Conservation (phyloP, 768 basidiomycete genomes). For the Boletus sensibilis region DNA sequence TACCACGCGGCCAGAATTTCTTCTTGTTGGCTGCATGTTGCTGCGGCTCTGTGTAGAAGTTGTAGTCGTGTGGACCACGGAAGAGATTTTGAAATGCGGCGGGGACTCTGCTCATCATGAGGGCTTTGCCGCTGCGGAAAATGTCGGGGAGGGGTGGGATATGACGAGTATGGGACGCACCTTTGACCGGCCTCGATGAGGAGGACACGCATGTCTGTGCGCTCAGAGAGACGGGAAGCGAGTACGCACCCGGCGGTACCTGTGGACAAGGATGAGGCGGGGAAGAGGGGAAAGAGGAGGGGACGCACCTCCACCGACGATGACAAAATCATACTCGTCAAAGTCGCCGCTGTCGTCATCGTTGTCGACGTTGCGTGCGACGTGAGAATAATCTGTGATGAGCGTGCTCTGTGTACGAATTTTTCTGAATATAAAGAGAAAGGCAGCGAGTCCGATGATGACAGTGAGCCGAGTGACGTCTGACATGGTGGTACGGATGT, state of each 20-base stretch:
- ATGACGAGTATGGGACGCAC: conserved; percentile 30
- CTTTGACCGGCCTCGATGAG: conserved; percentile 45
- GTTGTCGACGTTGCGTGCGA: conserved; percentile 5
- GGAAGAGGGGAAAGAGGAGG: neutral
- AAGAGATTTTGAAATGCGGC: conserved; percentile 44
- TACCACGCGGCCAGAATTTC: conserved; percentile 68
- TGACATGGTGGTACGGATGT: neutral
- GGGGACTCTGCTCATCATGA: conserved; percentile 45
- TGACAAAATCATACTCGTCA: conserved; percentile 48
- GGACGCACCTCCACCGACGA: conserved; percentile 52
- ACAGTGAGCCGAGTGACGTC: neutral
- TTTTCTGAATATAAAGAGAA: too few relatives aligned
- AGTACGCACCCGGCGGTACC: conserved; percentile 48
- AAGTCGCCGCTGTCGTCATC: neutral
- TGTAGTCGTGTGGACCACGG: conserved; percentile 47
- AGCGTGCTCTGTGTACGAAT: neutral
- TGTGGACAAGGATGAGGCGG: neutral
- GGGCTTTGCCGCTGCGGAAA: conserved; percentile 42
- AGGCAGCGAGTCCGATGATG: too few relatives aligned
- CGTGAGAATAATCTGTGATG: neutral
- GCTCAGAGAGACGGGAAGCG: conserved; percentile 44
- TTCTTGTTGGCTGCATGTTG: conserved; percentile 43
- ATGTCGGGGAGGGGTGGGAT: neutral
- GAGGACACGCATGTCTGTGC: conserved; percentile 36
- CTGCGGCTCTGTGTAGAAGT: conserved; percentile 58